These are phyloP conservation scores for Mercurialis annua DNA, from an alignment of 345 rosid genomes.

Conservation along the genomic window DNA sequence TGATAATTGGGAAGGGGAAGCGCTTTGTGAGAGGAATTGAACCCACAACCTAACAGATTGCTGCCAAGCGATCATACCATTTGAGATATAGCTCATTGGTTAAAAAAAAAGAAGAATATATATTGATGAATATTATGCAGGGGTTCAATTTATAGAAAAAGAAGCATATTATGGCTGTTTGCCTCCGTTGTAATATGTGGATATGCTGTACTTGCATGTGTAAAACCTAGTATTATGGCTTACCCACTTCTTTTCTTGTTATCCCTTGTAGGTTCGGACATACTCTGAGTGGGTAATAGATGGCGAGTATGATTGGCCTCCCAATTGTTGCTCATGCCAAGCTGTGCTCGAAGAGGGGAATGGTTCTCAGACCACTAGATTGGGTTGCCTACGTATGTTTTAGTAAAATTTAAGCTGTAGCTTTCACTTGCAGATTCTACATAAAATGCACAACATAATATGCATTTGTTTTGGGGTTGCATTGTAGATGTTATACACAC, in stretches of 20 bases:
- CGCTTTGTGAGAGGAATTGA: no score
- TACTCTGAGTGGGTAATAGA: constrained; percentile 99
- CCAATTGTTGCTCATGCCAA: constrained; percentile 85
- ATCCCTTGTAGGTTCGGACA: constrained; percentile 62
- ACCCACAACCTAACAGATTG: no score
- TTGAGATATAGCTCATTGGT: no score
- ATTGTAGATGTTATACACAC: constrained; percentile 82
- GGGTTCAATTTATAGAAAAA: not conserved
- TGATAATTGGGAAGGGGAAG: no score
- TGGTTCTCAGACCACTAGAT: constrained; percentile 68
- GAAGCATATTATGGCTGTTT: not conserved
- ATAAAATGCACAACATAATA: constrained; percentile 14
- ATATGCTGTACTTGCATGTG: constrained; percentile 13
- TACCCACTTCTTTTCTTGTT: constrained; percentile 1
- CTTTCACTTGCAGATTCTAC: constrained; percentile 8
- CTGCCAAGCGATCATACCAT: no score
- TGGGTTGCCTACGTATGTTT: constrained; percentile 97
- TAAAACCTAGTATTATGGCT: not conserved
- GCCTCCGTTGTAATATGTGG: not conserved
- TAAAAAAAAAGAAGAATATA: no score
- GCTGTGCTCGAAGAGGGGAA: constrained; percentile 61
- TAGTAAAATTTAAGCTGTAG: constrained; percentile 22
- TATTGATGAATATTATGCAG: not conserved
- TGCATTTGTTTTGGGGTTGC: constrained; percentile 19
- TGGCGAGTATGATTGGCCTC: constrained; percentile 97